Percentiles rank a stretch among this genome's conserved stretches.
Evolutionary conservation across 2,329 filamentous ascomycete species (phyloP).

Genomic region (Sporothrix phasma): DNA sequence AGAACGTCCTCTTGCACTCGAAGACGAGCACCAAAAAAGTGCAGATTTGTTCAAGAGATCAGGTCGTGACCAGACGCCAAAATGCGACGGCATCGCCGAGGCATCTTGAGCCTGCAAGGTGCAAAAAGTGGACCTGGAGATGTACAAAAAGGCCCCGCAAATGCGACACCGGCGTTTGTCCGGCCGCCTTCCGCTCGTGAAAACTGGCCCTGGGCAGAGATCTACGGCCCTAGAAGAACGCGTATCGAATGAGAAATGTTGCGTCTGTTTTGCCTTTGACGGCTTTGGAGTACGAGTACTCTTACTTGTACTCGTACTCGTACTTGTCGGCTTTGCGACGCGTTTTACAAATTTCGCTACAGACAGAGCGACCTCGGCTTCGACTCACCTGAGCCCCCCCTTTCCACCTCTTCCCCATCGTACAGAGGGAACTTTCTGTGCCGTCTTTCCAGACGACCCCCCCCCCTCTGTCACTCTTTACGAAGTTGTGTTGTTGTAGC

Average conservation of each 20-base stretch:
- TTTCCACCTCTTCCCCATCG: background rate
- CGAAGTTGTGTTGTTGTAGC: no score
- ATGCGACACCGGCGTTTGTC: background rate
- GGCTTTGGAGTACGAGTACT: no score
- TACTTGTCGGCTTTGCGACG: no score
- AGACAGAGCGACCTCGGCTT: constrained; percentile 4
- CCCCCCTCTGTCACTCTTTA: background rate
- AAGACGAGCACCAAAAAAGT: no score
- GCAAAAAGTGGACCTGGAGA: no score
- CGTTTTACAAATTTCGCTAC: background rate
- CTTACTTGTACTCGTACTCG: no score
- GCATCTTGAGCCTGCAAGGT: background rate
- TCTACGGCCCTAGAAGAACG: background rate
- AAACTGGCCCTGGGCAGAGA: no score
- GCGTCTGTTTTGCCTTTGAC: background rate
- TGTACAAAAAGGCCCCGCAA: no score
- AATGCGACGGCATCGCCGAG: background rate
- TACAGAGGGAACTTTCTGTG: background rate
- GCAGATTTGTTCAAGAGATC: no score
- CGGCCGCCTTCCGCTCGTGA: background rate
- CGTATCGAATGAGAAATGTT: background rate
- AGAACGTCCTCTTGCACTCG: no score
- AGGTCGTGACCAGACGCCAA: no score
- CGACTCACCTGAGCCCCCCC: background rate
- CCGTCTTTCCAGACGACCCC: background rate